phyloP scores from a whole-genome alignment of 345 rosid species.

The Combretum micranthum region DNA sequence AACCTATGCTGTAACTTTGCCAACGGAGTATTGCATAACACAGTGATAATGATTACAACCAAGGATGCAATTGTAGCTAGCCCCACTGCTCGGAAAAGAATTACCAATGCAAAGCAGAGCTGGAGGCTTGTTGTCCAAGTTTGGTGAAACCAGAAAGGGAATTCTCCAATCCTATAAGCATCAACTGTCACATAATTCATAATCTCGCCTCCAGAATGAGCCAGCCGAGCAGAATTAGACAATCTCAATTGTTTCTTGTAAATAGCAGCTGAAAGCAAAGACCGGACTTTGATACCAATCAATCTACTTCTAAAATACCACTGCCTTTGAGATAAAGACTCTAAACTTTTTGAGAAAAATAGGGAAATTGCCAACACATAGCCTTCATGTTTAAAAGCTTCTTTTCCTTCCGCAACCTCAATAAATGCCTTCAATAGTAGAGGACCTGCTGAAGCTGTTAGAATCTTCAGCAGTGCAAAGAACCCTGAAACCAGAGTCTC shows the following conservation, averaged over 20 bases:
- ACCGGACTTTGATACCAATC: constrained; percentile 70
- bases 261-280: constrained; percentile 71
- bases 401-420: constrained; percentile 77
- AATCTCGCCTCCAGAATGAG: constrained; percentile 85
- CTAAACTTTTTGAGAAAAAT: constrained; percentile 53
- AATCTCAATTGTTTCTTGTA: constrained; percentile 77
- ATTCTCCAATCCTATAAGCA: constrained; percentile 91
- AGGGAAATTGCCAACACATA: constrained; percentile 52
- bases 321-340: constrained; percentile 86
- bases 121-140: constrained; percentile 89
- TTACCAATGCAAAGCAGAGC: constrained; percentile 62
- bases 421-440: constrained; percentile 82
- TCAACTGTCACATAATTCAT: constrained; percentile 90
- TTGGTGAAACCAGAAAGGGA: constrained; percentile 95
- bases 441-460: constrained; percentile 78
- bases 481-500: constrained; percentile 70
- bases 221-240: constrained; percentile 62
- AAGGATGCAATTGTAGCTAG: constrained; percentile 80
- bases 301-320: constrained; percentile 86
- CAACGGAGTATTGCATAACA: constrained; percentile 79
- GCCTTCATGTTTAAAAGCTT: constrained; percentile 63
- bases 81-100: constrained; percentile 79
- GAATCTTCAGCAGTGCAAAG: constrained; percentile 72
- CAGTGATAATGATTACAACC: constrained; percentile 62
- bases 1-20: constrained; percentile 87